Evolutionary conservation across 257 asterid genomes (phyloP).

Genomic region (Solanum piurae): DNA sequence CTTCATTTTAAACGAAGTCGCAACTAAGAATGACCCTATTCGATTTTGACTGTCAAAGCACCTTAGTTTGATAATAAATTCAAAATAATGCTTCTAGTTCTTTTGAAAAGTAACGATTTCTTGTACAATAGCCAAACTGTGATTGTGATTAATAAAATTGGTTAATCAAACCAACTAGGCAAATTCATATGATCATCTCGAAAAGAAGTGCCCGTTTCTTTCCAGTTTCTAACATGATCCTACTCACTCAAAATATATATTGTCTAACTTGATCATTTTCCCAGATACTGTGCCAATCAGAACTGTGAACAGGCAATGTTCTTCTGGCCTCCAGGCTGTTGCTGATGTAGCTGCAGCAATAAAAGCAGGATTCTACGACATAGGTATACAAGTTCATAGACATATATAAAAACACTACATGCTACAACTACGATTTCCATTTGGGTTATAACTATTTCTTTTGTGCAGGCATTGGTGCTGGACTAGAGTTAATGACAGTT

Average conservation of each 20-base stretch:
- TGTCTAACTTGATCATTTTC: constrained; percentile 1
- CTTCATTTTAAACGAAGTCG: background rate
- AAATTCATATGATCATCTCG: background rate
- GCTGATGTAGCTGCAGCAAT: constrained; percentile 94
- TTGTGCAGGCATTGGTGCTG: constrained; percentile 78
- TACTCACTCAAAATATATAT: background rate
- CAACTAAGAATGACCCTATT: background rate
- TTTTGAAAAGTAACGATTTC: background rate
- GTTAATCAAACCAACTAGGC: background rate
- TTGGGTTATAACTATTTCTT: background rate
- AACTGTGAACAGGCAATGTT: constrained; percentile 90
- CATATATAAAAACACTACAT: background rate
- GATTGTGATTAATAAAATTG: background rate
- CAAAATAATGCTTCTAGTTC: background rate
- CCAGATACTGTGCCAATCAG: constrained; percentile 72
- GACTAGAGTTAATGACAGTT: constrained; percentile 79
- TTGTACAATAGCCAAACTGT: background rate
- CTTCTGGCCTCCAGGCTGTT: constrained; percentile 94
- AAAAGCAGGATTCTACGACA: constrained; percentile 81
- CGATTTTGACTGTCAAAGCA: background rate
- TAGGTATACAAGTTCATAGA: constrained; percentile 29
- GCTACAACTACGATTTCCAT: background rate
- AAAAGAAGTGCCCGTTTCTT: background rate
- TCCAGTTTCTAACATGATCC: background rate
- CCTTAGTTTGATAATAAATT: background rate